Evolutionary conservation across 2,329 filamentous ascomycete genomes (phyloP).

Genomic region (Colletotrichum australisinense): DNA sequence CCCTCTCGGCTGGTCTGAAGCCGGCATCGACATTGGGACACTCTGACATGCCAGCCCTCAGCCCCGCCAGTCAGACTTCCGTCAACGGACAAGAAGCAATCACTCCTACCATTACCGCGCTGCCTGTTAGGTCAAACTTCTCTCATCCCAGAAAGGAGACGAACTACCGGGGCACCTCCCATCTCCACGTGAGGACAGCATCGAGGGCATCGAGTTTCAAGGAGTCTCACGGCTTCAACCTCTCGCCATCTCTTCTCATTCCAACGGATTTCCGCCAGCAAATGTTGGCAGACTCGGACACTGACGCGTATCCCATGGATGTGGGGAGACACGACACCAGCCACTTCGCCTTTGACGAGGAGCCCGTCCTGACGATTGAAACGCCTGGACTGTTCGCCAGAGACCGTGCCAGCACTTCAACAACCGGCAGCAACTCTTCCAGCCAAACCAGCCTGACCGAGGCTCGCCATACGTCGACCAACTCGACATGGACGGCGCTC

Average conservation of each 20-base stretch:
- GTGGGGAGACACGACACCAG: conserved; percentile 44
- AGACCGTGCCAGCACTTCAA: conserved; percentile 66
- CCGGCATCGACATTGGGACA: conserved; percentile 28
- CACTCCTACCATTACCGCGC: conserved; percentile 53
- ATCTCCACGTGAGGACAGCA: conserved; percentile 51
- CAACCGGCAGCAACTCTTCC: conserved; percentile 61
- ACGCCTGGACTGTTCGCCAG: conserved; percentile 47
- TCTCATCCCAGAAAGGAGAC: conserved; percentile 58
- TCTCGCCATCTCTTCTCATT: conserved; percentile 73
- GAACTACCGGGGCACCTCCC: conserved; percentile 42
- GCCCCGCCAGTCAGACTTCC: conserved; percentile 60
- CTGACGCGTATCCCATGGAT: conserved; percentile 46
- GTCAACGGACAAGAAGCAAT: conserved; percentile 55
- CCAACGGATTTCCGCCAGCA: conserved; percentile 69
- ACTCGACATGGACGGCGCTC: conserved; percentile 64
- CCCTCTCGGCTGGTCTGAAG: conserved; percentile 30
- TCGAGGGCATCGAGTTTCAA: conserved; percentile 67
- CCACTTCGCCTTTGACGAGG: conserved; percentile 47
- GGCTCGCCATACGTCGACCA: conserved; percentile 64
- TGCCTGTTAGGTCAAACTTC: conserved; percentile 60
- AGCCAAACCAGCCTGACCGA: conserved; percentile 59
- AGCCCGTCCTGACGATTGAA: conserved; percentile 49
- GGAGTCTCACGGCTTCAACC: conserved; percentile 68
- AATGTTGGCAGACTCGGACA: conserved; percentile 47
- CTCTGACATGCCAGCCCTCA: conserved; percentile 60